Evolutionary conservation across 1,284 basidiomycete species (phyloP).

Genomic region (Heterobasidion occidentale): DNA sequence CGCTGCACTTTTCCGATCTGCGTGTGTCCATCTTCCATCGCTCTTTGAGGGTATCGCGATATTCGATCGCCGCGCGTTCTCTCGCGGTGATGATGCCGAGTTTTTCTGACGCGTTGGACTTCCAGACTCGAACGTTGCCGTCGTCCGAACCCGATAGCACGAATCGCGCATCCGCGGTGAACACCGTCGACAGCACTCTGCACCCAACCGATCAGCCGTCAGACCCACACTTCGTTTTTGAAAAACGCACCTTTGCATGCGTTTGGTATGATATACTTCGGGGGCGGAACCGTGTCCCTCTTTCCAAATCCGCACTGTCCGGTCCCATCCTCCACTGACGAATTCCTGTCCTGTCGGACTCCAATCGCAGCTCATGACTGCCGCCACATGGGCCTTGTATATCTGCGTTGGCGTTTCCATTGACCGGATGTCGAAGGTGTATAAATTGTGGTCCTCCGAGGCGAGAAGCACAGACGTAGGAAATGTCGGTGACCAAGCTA

Average conservation of each 20-base stretch:
- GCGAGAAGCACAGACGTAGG: slow-evolving; percentile 89
- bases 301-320: slow-evolving; percentile 92
- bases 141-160: slow-evolving; percentile 94
- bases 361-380: slow-evolving; percentile 92
- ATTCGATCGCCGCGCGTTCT: slow-evolving; percentile 90
- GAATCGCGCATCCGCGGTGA: slow-evolving; percentile 89
- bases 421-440: slow-evolving; percentile 95
- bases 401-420: slow-evolving; percentile 83
- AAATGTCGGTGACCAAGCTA: slow-evolving; percentile 94
- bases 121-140: slow-evolving; percentile 97
- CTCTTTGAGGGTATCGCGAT: slow-evolving; percentile 82
- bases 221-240: not conserved
- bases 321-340: slow-evolving; percentile 94
- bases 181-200: slow-evolving; percentile 69
- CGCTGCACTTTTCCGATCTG: slow-evolving; percentile 81
- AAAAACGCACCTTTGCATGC: slow-evolving; percentile 83
- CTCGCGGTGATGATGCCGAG: slow-evolving; percentile 88
- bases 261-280: slow-evolving; percentile 97
- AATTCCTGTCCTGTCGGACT: slow-evolving; percentile 95
- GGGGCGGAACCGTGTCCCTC: slow-evolving; percentile 77
- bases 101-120: slow-evolving; percentile 88
- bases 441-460: slow-evolving; percentile 97
- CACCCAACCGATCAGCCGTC: slow-evolving; percentile 18
- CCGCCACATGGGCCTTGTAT: slow-evolving; percentile 96
- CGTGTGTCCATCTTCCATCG: slow-evolving; percentile 81